Evolutionary conservation across 2,329 filamentous ascomycete genomes (phyloP), one percentile per base, ranked within the genome.

Genomic region (Penicillium olsonii): DNA sequence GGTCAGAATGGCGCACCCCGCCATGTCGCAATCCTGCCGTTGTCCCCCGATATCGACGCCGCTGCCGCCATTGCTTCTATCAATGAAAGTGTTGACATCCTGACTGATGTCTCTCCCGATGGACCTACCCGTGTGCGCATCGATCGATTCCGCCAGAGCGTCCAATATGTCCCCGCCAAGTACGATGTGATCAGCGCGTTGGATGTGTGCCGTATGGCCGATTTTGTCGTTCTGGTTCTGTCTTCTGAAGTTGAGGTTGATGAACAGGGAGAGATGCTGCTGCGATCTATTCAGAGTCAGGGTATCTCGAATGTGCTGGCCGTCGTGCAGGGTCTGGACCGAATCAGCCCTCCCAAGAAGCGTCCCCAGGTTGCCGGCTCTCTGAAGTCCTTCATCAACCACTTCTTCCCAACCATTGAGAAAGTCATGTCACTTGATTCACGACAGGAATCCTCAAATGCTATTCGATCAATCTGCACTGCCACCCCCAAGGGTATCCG

Each of bases 221-320:
- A 99, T 70, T 97, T 95, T 68, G 88, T 99, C 11, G 73, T 97
- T 7, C 84, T 97, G 53, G 78, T 96, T 12, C 75, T 99, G 3
- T 95, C 91, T 3, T 85, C 91, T 17, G 81, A 87, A 37, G 82
- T 89, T 53, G 90, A 96, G 70, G 68, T 70, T 6, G 92, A 96
- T 62, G 81, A 85, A 42, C 75, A 91, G 34, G 92, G 92, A 56
- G 91, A 97, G 72, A 75, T 90, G 61, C 86, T 97, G 50, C 77
- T 99, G 54, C 84, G 90, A 61, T 87, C 88, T 40, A 86, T 97
- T 26, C 92, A 96, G 74, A 89, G 90, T 61, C 94, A 99, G 74
- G 94, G 94, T 63, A 84, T 99, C 59, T 96, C 92, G 1, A 97
- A 91, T 18, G 82, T 95, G n/a, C 84, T 95, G 64, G 90, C 90